Evolutionary conservation across 306 rosid genomes (phyloP), one percentile per base, ranked within the genome.

Genomic region (Prunus fruticosa): DNA sequence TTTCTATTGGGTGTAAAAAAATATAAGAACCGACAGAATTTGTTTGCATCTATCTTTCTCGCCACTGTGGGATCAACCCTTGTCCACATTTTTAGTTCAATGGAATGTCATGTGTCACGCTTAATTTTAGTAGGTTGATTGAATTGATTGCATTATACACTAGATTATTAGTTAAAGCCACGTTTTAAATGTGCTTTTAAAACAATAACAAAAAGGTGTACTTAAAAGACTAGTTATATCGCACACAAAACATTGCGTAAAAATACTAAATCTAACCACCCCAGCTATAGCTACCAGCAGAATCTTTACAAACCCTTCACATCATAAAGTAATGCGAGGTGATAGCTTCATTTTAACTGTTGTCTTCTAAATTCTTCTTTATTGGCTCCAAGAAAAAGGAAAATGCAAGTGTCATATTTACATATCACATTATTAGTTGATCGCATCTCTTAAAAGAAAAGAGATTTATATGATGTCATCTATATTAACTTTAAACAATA

Each of bases 11-110:
- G 22, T 50, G 19, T 71, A 38, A 38, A 32, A 52, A 14, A 38
- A 64, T n/a, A 45, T 56, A 10, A 56, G 63, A 74, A 63, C 68
- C 68, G 67, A 80, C 79, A n/a, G 47, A 54, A 80, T 72, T 32
- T 58, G 28, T 47, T 12, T 23, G 78, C 74, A 73, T 79, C 78
- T 73, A 57, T 53, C 63, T 50, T 16, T 67, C 69, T 6, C 65
- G 14, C 9, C 65, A 2, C 3, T 23, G 64, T 5, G 12, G 34
- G 38, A 25, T 60, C 38, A 28, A 25, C 65, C 65, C 50, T 38
- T 19, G 28, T 71, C n/a, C 16, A 30, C 28, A 19, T 22, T 53
- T 71, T 45, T 54, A 34, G 20, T 72, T 54, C 22, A 72, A 72
- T n/a, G 50, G 23, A 57, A 72, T 20, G 20, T 8, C 66, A 13